Base-by-base conservation (phyloP, 106 monocot species). In the Allium cepa region DNA sequence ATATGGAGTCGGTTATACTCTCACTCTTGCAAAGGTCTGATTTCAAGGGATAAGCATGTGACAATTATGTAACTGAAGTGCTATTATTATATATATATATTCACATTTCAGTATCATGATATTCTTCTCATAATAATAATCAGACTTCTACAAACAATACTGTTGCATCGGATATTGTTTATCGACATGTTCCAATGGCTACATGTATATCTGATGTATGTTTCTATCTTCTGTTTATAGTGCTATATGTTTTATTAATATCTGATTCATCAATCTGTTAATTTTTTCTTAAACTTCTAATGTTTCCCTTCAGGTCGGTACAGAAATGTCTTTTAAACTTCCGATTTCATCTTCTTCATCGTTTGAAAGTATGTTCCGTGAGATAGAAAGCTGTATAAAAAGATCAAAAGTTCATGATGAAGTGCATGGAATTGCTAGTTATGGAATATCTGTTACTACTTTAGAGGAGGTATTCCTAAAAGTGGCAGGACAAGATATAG, bases 381-480 rank as follows among this genome's bases (percentile, higher is more conserved):
- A 94, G 64, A 86, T 94, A 76, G 94, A 94, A 50, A 73, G 83
- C 56, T 84, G 70, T 75, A 90, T 84, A 17, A 82, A 27, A 80
- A 56, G 71, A 73, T 59, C 62, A 58, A 46, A 36, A 58, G 52
- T 47, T 52, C 53, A 52, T 53, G 62, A 84, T 27, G 52, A 28
- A 18, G 50, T 61, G 76, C 46, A 62, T 75, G 86, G 78, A 48
- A 82, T 94, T 69, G 74, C 87, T 69, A 90, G 94, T 79, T 94
- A 87, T 75, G 94, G 94, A 49, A 87, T 94, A 47, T 94, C 94
- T 53, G 94, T 94, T 7, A 94, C 94, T 58, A 94, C 94, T 26
- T 49, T 94, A 69, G 94, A 94, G 72, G 94, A 94, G 69, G 94
- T 94, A 12, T 94, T 94, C 71, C 76, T 94, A 73, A 89, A 77